These are phyloP conservation scores for Phaeosphaeria sp. DNA, from an alignment of 2,329 filamentous ascomycete genomes.

Conservation along the genomic window DNA sequence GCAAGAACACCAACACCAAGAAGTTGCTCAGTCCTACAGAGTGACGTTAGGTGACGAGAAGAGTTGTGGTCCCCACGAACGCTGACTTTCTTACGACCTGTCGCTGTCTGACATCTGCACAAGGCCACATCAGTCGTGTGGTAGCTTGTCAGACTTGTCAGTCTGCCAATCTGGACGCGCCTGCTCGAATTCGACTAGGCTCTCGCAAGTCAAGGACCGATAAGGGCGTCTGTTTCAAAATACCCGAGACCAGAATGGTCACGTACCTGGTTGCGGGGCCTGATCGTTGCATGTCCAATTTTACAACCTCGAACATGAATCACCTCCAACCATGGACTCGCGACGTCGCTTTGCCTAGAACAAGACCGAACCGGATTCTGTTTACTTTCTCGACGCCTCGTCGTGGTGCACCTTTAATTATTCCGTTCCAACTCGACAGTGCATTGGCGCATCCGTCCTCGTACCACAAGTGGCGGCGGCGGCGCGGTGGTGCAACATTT, in stretches of 20 bases:
- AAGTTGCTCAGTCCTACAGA: not conserved
- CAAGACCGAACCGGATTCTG: conserved; percentile 6
- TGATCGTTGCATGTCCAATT: conserved; percentile 7
- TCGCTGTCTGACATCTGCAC: not conserved
- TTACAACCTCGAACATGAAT: conserved; percentile 9
- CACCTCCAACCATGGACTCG: conserved; percentile 19
- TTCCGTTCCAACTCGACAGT: conserved; percentile 8
- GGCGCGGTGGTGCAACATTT: conserved; percentile 21
- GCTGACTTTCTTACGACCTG: not conserved
- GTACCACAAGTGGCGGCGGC: conserved; percentile 23
- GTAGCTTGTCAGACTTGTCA: conserved; percentile 3
- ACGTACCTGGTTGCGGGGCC: not conserved
- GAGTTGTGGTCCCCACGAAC: not conserved
- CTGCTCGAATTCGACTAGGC: not conserved
- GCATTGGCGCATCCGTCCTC: conserved; percentile 6
- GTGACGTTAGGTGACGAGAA: not conserved
- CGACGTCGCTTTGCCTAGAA: conserved; percentile 25
- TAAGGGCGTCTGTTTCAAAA: conserved; percentile 9
- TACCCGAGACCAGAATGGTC: conserved; percentile 2
- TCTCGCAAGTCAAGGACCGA: not conserved
- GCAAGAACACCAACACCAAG: not conserved
- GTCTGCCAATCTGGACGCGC: not conserved
- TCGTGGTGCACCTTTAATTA: conserved; percentile 11
- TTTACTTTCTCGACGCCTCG: conserved; percentile 12
- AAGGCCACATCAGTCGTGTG: not conserved